Conservation (phyloP, 2,329 filamentous ascomycete species). For the Xylaria sp. region DNA sequence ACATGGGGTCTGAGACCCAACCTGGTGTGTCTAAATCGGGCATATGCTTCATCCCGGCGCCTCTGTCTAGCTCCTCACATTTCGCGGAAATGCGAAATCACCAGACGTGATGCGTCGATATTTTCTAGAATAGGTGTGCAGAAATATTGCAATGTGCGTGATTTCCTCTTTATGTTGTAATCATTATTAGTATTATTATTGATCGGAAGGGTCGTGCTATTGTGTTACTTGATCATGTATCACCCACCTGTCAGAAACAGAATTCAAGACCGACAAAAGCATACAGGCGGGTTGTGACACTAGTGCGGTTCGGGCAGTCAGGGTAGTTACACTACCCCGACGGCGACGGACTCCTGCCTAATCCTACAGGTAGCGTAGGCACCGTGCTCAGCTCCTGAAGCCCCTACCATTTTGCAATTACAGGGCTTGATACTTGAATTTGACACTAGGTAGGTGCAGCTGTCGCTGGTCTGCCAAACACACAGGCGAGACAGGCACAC, state of each 20-base stretch:
- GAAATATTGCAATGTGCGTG: not conserved
- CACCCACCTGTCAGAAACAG: slow-evolving; percentile 1
- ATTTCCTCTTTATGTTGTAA: not conserved
- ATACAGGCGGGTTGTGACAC: slow-evolving; percentile 31
- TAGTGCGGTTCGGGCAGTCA: slow-evolving; percentile 37
- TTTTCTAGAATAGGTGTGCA: not conserved
- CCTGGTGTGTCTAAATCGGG: not conserved
- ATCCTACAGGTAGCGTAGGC: slow-evolving; percentile 12
- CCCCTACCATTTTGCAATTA: slow-evolving; percentile 10
- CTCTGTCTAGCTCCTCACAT: not conserved
- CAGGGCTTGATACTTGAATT: not conserved
- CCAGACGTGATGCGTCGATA: not conserved
- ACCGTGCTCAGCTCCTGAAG: slow-evolving; percentile 30
- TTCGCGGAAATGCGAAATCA: not conserved
- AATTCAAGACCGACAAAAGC: slow-evolving; percentile 12
- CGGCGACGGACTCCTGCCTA: slow-evolving; percentile 23
- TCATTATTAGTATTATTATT: not conserved
- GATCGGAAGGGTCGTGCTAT: not conserved
- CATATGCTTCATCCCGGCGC: not conserved
- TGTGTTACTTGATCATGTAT: not conserved
- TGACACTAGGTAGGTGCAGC: no score
- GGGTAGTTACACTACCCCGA: not conserved
- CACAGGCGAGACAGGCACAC: not conserved
- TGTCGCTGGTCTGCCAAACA: not conserved
- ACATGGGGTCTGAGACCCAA: slow-evolving; percentile 17